These are phyloP conservation scores for Didymosphaeria variabile DNA, from an alignment of 2,329 filamentous ascomycete species.

Conservation along the genomic window DNA sequence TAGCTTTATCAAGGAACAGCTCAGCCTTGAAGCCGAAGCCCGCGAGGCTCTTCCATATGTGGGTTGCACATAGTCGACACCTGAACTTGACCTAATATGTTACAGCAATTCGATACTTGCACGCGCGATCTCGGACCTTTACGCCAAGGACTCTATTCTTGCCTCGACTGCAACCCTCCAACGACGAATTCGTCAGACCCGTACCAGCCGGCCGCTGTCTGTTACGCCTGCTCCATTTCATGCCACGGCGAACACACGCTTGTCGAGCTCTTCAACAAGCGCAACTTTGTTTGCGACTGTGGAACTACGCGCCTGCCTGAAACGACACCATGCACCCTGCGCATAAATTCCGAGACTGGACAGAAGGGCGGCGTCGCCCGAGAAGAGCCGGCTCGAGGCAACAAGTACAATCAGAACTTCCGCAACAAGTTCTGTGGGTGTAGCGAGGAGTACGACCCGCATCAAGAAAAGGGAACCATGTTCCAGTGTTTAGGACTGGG, in stretches of 20 bases:
- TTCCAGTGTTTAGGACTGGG: slow-evolving; percentile 94
- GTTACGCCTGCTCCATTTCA: slow-evolving; percentile 95
- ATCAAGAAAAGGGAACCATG: slow-evolving; percentile 95
- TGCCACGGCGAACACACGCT: slow-evolving; percentile 95
- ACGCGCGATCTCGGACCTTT: slow-evolving; percentile 89
- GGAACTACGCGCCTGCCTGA: slow-evolving; percentile 82
- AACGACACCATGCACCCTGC: slow-evolving; percentile 77
- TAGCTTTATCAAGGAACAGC: slow-evolving; percentile 90
- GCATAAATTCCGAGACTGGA: slow-evolving; percentile 76
- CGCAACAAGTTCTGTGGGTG: slow-evolving; percentile 92
- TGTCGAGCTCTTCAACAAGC: slow-evolving; percentile 94
- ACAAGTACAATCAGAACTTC: slow-evolving; percentile 97
- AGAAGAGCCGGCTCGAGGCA: slow-evolving; percentile 74
- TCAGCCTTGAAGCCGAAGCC: slow-evolving; percentile 91
- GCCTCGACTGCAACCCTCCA: slow-evolving; percentile 89
- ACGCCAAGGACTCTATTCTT: slow-evolving; percentile 89
- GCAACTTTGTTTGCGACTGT: slow-evolving; percentile 96
- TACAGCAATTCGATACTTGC: slow-evolving; percentile 89
- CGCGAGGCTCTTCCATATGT: slow-evolving; percentile 95
- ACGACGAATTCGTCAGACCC: slow-evolving; percentile 69
- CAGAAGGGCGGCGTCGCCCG: slow-evolving; percentile 79
- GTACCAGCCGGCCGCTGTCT: slow-evolving; percentile 81
- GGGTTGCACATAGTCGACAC: slow-evolving; percentile 43
- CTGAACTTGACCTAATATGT: slow-evolving; percentile 23
- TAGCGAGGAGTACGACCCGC: slow-evolving; percentile 84